Base-by-base conservation (phyloP, 2,329 filamentous ascomycete species). In the Paraconiothyrium sp. region DNA sequence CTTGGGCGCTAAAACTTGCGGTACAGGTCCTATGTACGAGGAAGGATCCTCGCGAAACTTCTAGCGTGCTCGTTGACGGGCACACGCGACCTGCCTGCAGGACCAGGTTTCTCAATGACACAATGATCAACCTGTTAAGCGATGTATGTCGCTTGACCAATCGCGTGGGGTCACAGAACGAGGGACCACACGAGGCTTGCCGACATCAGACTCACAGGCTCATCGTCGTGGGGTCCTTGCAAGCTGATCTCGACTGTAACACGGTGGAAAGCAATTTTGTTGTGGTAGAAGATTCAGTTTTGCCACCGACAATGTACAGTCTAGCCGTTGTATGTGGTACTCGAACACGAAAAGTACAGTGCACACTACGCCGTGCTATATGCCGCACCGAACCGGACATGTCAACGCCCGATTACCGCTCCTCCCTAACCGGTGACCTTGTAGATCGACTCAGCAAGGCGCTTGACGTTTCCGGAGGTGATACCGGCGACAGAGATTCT, bases 401-500 rank as follows among this genome's bases (percentile, higher is more conserved):
- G 24, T 35, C 4, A 47, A 43, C 14, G 11, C 50, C 34, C 30
- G 30, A 30, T 6, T 14, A 16, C 7, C 30, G 20, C 37, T 52
- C 16, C 10, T 27, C 37, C 64, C 67, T 80, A 84, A 67, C 90
- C 90, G 81, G 90, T 93, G 78, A 95, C 87, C 83, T 92, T 92
- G 85, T 88, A 93, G 81, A 95, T 94, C 76, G 90, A 86, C 85
- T 94, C 89, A 63, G 92, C 92, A 64, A 95, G 88, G 68, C 91
- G 89, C 74, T 89, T 89, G 62, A 94, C 92, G 76, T 94, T 94
- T 71, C 85, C 90, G 68, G 82, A 87, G 55, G 92, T 95, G 80
- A 95, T 94, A 71, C 92, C 92, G 49, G 92, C 92, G 58, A 95
- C 91, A 50, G 90, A 93, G 79, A 95, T 95, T 76, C 92, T 88